phyloP scores from a whole-genome alignment of 225 moss, liverwort and hornwort species.

The Bryum argenteum region DNA sequence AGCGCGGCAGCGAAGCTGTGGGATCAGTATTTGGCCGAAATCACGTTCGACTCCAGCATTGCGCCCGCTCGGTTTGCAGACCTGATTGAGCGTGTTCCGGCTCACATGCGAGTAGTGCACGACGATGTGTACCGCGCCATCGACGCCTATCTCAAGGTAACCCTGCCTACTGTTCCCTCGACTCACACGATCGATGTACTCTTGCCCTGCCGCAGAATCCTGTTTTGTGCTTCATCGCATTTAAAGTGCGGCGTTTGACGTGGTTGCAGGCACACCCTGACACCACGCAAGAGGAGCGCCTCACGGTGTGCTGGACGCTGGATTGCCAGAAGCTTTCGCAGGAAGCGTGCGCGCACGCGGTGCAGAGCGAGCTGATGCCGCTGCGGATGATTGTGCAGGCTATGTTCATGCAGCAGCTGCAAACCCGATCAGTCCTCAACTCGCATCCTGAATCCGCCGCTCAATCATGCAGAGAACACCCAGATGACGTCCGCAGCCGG shows the following conservation, averaged over 20 bases:
- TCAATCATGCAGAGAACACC: conserved; percentile 48
- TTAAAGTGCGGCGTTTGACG: not conserved
- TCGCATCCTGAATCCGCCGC: conserved; percentile 62
- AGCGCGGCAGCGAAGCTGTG: conserved; percentile 68
- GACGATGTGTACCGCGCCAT: conserved; percentile 78
- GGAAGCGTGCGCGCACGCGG: conserved; percentile 78
- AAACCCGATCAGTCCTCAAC: conserved; percentile 72
- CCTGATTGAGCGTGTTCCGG: conserved; percentile 66
- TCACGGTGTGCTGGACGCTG: conserved; percentile 62
- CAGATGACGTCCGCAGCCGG: conserved; percentile 13
- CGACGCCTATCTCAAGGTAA: conserved; percentile 71
- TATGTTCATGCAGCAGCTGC: conserved; percentile 93
- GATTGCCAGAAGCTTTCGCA: conserved; percentile 84
- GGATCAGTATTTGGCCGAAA: conserved; percentile 76
- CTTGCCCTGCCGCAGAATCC: not conserved
- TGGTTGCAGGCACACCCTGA: conserved; percentile 63
- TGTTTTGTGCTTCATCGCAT: not conserved
- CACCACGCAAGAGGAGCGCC: conserved; percentile 65
- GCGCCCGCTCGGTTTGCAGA: conserved; percentile 66
- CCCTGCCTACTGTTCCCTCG: not conserved
- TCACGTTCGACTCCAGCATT: conserved; percentile 57
- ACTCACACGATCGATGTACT: not conserved
- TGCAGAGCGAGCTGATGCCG: conserved; percentile 89
- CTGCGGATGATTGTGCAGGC: conserved; percentile 91
- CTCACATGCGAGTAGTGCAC: conserved; percentile 61